phyloP scores from a whole-genome alignment of 2,329 filamentous ascomycete genomes.

The Scopulariopsis brevicaulis region DNA sequence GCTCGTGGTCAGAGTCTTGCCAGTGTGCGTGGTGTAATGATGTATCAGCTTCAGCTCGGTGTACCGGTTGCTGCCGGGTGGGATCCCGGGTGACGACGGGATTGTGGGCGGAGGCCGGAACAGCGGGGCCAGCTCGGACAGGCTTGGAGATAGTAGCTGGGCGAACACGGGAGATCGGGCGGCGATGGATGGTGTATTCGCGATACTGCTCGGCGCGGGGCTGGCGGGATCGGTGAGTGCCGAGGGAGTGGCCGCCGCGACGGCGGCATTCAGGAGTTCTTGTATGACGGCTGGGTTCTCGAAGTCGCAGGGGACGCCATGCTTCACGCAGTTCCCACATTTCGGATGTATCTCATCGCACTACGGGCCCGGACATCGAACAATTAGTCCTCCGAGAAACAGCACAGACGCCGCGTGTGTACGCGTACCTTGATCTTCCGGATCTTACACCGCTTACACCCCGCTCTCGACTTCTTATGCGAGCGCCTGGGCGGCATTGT shows the following conservation, averaged over 20 bases:
- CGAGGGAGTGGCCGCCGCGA: slow-evolving; percentile 16
- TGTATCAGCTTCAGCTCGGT: slow-evolving; percentile 54
- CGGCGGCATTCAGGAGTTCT: slow-evolving; percentile 26
- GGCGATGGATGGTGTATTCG: slow-evolving; percentile 12
- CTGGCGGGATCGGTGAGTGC: slow-evolving; percentile 11
- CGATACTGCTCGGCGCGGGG: slow-evolving; percentile 6
- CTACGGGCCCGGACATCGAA: slow-evolving; percentile 18
- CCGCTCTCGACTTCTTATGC: slow-evolving; percentile 59
- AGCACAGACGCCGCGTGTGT: not conserved
- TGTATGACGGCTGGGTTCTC: slow-evolving; percentile 37
- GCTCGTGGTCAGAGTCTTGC: slow-evolving; percentile 45
- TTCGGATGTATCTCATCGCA: slow-evolving; percentile 56
- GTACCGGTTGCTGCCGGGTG: slow-evolving; percentile 25
- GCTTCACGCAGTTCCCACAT: slow-evolving; percentile 56
- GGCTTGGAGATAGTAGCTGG: not conserved
- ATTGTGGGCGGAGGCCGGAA: slow-evolving; percentile 8
- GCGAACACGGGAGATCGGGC: slow-evolving; percentile 5
- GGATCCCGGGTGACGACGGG: slow-evolving; percentile 16
- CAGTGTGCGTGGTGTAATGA: slow-evolving; percentile 50
- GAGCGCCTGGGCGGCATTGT: slow-evolving; percentile 53
- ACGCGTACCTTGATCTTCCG: slow-evolving; percentile 55
- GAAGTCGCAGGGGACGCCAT: slow-evolving; percentile 56
- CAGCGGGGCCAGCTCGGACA: not conserved
- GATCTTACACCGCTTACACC: slow-evolving; percentile 54
- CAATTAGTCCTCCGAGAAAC: not conserved